Evolutionary conservation across 1,284 basidiomycete species (phyloP), one percentile per base, ranked within the genome.

Genomic region (Irpex sp.): DNA sequence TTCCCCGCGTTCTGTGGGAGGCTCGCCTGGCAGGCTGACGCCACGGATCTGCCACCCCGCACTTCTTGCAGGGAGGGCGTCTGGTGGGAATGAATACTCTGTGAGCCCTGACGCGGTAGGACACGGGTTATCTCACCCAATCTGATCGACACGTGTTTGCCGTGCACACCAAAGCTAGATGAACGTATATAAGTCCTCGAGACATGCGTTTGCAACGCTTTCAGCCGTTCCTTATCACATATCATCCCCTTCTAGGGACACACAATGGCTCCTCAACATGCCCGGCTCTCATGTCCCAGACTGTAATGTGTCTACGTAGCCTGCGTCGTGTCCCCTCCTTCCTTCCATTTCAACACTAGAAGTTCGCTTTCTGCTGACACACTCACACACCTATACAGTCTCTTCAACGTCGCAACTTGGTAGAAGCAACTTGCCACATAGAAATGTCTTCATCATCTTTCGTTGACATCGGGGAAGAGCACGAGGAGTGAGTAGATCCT

Each of bases 401-500:
- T 21, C 26, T 21, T 19, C 57, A 13, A 19, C 21, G 55, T 8
- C 40, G n/a, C 40, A n/a, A 34, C 31, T 34, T 34, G 31, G 31
- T 34, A 34, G 31, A 34, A 34, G 31, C 31, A 47, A 15, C n/a
- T 61, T 37, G 4, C 17, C 56, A 21, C 51, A 57, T n/a, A 62
- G 55, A 34, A 56, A 60, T 59, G 48, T 56, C 62, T 9, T 44
- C 54, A 17, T 47, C 61, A 21, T 62, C 61, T 19, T 49, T 62
- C 9, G 58, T 51, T 17, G 58, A 65, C 21, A 34, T 57, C n/a
- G 19, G 60, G 13, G 44, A 58, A 37, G 62, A 63, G 37, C 38
- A 54, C 54, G 64, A 63, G 36, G 59, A 57, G 64, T 65, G 58
- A 44, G 64, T 34, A 58, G n/a, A 21, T 52, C 37, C 61, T 59